Evolutionary conservation across 148 eudicot species (phyloP).

Genomic region (Camellia sinensis): DNA sequence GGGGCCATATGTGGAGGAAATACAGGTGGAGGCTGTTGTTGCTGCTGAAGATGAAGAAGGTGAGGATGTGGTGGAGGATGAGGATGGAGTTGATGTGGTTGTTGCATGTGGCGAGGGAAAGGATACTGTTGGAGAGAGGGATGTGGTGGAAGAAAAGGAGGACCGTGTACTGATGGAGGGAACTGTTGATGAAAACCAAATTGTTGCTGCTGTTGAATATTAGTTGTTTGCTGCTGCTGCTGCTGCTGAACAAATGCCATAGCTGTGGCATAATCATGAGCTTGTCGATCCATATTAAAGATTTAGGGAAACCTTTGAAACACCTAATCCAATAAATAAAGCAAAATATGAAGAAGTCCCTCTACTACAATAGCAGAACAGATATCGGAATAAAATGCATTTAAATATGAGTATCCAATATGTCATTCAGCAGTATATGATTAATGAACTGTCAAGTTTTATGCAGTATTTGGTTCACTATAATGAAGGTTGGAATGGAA

Average conservation of each 20-base stretch:
- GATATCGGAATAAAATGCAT: no score
- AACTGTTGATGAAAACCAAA: slow-evolving; percentile 84
- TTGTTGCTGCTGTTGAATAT: slow-evolving; percentile 75
- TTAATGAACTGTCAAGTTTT: no score
- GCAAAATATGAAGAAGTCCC: background rate
- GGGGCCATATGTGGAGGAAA: slow-evolving; percentile 74
- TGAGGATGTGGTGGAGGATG: slow-evolving; percentile 64
- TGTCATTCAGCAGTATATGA: no score
- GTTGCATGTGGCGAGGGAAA: slow-evolving; percentile 64
- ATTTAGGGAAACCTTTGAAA: background rate
- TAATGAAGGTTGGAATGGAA: no score
- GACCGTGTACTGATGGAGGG: slow-evolving; percentile 70
- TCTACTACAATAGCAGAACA: no score
- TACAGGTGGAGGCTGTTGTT: slow-evolving; percentile 62
- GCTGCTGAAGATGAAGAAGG: slow-evolving; percentile 60
- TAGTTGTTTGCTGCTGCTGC: slow-evolving; percentile 43
- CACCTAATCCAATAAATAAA: background rate
- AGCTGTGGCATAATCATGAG: slow-evolving; percentile 85
- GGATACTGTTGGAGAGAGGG: slow-evolving; percentile 85
- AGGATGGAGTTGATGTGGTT: slow-evolving; percentile 53
- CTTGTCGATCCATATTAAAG: slow-evolving; percentile 60
- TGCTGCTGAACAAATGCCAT: slow-evolving; percentile 89
- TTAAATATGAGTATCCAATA: no score
- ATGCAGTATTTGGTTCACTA: no score
- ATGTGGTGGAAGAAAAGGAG: slow-evolving; percentile 76